Evolutionary conservation across 306 rosid genomes (phyloP), one percentile per base, ranked within the genome.

Genomic region (Comarum palustre): DNA sequence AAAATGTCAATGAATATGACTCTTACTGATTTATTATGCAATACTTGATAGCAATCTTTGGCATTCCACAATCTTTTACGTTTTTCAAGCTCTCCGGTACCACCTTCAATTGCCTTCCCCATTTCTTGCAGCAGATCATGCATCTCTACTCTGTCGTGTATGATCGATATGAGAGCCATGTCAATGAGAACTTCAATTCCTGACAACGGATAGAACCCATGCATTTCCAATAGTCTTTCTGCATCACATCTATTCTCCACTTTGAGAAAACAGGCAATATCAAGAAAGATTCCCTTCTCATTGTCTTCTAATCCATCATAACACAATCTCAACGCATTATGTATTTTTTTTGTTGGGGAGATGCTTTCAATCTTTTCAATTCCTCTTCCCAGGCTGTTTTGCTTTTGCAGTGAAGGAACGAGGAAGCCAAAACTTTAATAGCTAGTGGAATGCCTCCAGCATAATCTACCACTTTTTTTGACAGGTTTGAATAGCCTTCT

Each of bases 101-200:
- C 16, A 19, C 39, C 22, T 57, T 75, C 86, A 63, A 82, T 72
- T 16, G 31, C 15, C 29, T 68, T 64, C 6, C 87, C 88, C 83
- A 79, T 64, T 27, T 79, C 62, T 69, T 69, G 76, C 34, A 86
- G 50, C 78, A 82, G 72, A 80, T 80, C 72, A 70, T 86, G 87
- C 82, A 86, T 75, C 22, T 8, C 62, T 2, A 75, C 5, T 1
- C 36, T 1, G 1, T 38, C 10, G 2, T 11, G 22, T 24, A 12
- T 34, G 14, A 67, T 45, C 27, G 78, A 58, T 27, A 84, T 59
- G 48, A 87, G 80, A 27, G 83, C 82, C 64, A 69, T 82, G 59
- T 84, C 82, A 59, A 65, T 52, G 75, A 86, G 75, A 77, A 71
- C 58, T 5, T 47, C 79, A 34, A 82, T 50, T 68, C 85, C 86